These are phyloP conservation scores for Aspergillus jensenii DNA, from an alignment of 2,329 filamentous ascomycete species.

Conservation along the genomic window DNA sequence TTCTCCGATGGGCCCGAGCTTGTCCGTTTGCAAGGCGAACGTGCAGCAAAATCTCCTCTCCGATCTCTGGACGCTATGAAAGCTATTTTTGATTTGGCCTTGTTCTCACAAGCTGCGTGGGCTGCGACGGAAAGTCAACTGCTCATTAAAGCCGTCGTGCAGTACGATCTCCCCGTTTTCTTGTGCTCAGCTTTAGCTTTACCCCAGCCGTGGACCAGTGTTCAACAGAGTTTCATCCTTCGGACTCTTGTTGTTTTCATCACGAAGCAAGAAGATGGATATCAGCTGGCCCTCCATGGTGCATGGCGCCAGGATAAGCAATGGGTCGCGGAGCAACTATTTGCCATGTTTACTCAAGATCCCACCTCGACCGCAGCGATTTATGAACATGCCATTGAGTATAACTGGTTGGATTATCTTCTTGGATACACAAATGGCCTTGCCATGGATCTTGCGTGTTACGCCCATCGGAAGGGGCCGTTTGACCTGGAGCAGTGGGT, in stretches of 20 bases:
- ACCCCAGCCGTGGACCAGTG: conserved; percentile 50
- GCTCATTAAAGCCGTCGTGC: conserved; percentile 62
- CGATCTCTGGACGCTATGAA: conserved; percentile 83
- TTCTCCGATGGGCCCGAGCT: conserved; percentile 62
- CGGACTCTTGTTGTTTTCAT: conserved; percentile 75
- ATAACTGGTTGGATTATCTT: conserved; percentile 81
- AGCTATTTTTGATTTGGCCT: conserved; percentile 63
- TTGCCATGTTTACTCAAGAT: conserved; percentile 71
- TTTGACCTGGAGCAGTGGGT: conserved; percentile 82
- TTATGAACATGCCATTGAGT: conserved; percentile 76
- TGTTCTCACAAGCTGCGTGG: conserved; percentile 59
- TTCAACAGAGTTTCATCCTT: conserved; percentile 50
- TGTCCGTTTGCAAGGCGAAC: conserved; percentile 60
- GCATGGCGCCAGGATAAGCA: conserved; percentile 87
- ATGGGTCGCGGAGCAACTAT: conserved; percentile 79
- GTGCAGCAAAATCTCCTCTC: conserved; percentile 78
- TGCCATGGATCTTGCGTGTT: conserved; percentile 80
- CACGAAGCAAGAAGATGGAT: conserved; percentile 71
- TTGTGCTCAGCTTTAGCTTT: conserved; percentile 50
- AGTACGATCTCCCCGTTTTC: conserved; percentile 52
- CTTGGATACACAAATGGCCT: conserved; percentile 78
- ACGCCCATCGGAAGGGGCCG: conserved; percentile 77
- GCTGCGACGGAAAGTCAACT: conserved; percentile 55
- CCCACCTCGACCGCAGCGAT: conserved; percentile 68
- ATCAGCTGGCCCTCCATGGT: conserved; percentile 86